Percentiles rank a stretch among this genome's conserved stretches.
Evolutionary conservation across 2,329 filamentous ascomycete species (phyloP).

Genomic region (Aspergillus alliaceus): DNA sequence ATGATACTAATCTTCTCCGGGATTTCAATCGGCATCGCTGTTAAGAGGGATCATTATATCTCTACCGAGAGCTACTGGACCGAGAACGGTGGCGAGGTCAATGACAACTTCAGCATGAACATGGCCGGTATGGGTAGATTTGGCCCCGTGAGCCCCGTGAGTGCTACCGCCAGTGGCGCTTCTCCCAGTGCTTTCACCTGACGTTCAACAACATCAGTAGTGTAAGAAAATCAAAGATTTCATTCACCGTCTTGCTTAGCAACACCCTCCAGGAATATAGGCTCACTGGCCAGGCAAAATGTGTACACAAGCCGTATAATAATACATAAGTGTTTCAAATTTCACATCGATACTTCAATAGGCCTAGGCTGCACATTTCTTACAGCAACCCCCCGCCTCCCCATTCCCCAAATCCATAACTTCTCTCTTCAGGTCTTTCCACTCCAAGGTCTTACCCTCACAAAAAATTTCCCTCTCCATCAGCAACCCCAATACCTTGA

Average conservation of each 20-base stretch:
- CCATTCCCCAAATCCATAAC: constrained; percentile 22
- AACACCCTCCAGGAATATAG: too few relatives aligned
- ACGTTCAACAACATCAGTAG: background rate
- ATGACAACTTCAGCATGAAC: background rate
- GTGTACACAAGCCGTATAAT: too few relatives aligned
- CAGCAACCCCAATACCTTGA: constrained; percentile 17
- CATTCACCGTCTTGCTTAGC: background rate
- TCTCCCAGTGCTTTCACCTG: background rate
- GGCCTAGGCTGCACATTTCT: constrained; percentile 20
- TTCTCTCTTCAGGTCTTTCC: constrained; percentile 18
- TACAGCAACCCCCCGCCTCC: constrained; percentile 12
- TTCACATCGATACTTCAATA: constrained; percentile 5
- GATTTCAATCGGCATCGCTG: background rate
- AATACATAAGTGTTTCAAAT: too few relatives aligned
- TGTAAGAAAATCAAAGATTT: background rate
- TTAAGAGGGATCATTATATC: background rate
- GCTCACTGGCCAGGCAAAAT: too few relatives aligned
- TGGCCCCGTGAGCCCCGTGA: too few relatives aligned
- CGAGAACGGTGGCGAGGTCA: background rate
- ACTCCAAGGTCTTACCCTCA: constrained; percentile 2
- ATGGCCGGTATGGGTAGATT: background rate
- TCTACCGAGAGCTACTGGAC: background rate
- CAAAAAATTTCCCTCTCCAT: background rate
- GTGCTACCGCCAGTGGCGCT: background rate
- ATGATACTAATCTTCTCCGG: constrained; percentile 3